Conservation (phyloP, 179 eudicot genomes). For the Camellia oleifera region DNA sequence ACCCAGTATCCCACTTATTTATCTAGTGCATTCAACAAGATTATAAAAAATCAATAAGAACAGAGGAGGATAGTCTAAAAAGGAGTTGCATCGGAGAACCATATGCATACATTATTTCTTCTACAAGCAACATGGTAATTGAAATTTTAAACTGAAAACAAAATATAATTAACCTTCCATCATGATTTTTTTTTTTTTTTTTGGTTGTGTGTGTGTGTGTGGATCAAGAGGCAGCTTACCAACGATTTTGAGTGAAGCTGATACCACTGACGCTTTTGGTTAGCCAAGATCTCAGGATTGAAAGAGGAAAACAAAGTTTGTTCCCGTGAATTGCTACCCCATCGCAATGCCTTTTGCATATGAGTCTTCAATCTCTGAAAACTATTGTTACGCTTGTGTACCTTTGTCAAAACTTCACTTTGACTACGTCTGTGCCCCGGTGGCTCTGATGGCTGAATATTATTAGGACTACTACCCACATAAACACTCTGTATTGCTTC, state of each 20-base stretch:
- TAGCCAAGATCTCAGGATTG: slow-evolving; percentile 82
- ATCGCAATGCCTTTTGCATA: slow-evolving; percentile 67
- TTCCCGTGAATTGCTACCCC: slow-evolving; percentile 62
- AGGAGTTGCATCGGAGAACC: background rate
- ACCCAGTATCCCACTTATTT: too few species aligned
- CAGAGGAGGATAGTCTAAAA: background rate
- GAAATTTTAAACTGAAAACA: background rate
- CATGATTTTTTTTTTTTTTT: too few species aligned
- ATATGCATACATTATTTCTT: background rate
- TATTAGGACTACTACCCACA: slow-evolving; percentile 37
- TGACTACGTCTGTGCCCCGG: slow-evolving; percentile 52
- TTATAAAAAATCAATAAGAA: background rate
- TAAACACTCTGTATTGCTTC: slow-evolving; percentile 44
- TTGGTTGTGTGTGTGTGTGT: too few species aligned
- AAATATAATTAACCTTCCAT: background rate
- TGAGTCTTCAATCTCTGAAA: slow-evolving; percentile 66
- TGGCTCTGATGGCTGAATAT: slow-evolving; percentile 30
- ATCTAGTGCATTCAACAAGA: background rate
- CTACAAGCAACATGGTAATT: background rate
- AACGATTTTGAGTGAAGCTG: slow-evolving; percentile 58
- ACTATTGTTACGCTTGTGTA: slow-evolving; percentile 42
- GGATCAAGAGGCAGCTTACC: slow-evolving; percentile 38
- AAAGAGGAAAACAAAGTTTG: slow-evolving; percentile 44
- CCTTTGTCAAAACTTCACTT: slow-evolving; percentile 41
- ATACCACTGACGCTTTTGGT: slow-evolving; percentile 98